phyloP scores from a whole-genome alignment of 768 basidiomycete genomes.

The Gloeopeniophorella convolvens region DNA sequence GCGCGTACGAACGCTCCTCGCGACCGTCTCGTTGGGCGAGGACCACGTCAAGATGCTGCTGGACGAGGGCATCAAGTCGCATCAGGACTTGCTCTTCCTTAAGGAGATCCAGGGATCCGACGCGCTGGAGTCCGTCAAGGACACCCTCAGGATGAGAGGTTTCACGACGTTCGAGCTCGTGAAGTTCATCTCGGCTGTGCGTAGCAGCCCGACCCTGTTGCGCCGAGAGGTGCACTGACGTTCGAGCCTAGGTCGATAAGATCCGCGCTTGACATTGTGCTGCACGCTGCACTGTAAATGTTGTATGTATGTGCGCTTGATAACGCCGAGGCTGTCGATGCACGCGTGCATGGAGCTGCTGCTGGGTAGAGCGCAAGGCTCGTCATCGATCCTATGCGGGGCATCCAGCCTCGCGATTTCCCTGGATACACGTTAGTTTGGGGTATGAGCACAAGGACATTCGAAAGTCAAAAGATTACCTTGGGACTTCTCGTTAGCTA shows the following conservation, averaged over 20 bases:
- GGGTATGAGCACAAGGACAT: too few species aligned
- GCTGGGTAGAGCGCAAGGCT: too few species aligned
- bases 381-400: too few species aligned
- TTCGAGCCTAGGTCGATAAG: not conserved
- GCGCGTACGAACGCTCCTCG: not conserved
- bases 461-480: too few species aligned
- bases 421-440: too few species aligned
- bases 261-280: not conserved
- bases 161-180: constrained; percentile 5
- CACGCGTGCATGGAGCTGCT: too few species aligned
- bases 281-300: too few species aligned
- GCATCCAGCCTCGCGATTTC: too few species aligned
- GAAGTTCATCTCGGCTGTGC: constrained; percentile 4
- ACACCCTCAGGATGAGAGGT: not conserved
- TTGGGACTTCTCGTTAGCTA: too few species aligned
- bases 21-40: not conserved
- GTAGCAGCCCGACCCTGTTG: not conserved
- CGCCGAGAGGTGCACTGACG: not conserved
- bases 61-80: constrained; percentile 3
- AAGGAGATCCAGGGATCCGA: not conserved
- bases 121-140: not conserved
- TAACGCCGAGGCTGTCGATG: too few species aligned
- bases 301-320: too few species aligned
- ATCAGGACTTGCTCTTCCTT: not conserved
- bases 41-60: not conserved